Base-by-base conservation (phyloP, 768 basidiomycete genomes). In the Leccinellum albellum region DNA sequence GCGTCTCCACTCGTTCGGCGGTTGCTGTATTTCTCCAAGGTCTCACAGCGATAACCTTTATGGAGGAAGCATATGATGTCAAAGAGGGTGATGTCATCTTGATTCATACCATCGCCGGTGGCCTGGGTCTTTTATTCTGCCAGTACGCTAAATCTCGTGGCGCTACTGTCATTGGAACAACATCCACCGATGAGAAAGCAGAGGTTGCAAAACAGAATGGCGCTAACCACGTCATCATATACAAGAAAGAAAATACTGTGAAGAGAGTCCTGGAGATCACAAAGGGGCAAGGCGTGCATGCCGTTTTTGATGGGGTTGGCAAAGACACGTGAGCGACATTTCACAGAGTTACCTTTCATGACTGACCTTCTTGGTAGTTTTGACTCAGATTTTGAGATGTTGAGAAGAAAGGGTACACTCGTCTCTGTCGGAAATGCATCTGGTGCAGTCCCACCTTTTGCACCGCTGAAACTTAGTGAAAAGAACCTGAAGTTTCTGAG, bases 251-350 rank as follows among this genome's bases (percentile, higher is more conserved):
- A 65, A 81, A 91, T 58, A 87, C 87, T 0, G 87, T 91, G 12
- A 67, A 87, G 61, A 80, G 85, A 46, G 89, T 91, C 15, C 69
- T 87, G 53, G 85, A 89, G 64, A 72, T 93, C 53, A 93, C 92
- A 0, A 83, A 83, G 42, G 90, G 89, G 7, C 79, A 85, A 62
- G 91, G 92, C 15, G 90, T 94, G 5, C 82, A 96, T 60, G 95
- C 84, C 15, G 82, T 93, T 23, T 96, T 88, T 65, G 96, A 99
- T 65, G 96, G 96, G 28, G 93, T 99, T n/a, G 96, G 96, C 2
- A 95, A 91, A 76, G 90, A 93, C 70, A 98, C 94, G 82, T 95
- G 73, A 78, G 21, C 15, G 70, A n/a, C n/a, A 5, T 29, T 10
- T 10, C 1, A 24, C 26, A 6, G 13, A 28, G 40, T 23, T 55